Evolutionary conservation across 2,329 filamentous ascomycete genomes (phyloP).

Genomic region (Ceratocystis ficicola): DNA sequence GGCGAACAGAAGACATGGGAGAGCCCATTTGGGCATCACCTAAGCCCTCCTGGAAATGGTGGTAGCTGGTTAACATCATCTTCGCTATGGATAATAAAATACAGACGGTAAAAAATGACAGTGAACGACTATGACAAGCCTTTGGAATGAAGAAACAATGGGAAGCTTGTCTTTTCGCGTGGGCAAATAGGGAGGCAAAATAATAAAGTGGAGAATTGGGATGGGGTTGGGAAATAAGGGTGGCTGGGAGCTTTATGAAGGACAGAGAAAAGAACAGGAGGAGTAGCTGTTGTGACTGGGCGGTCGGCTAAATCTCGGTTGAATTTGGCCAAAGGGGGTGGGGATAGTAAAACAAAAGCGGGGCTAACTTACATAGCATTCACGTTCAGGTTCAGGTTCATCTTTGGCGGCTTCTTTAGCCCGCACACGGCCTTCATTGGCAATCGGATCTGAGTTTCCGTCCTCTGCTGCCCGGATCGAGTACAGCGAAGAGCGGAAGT

Average conservation of each 20-base stretch:
- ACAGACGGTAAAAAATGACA: not conserved
- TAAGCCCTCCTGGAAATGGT: conserved; percentile 63
- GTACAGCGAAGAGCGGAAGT: not conserved
- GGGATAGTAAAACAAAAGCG: not conserved
- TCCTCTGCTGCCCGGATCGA: not conserved
- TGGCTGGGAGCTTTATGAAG: conserved; percentile 13
- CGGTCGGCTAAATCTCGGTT: not conserved
- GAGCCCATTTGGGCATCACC: conserved; percentile 79
- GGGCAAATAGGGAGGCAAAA: conserved; percentile 12
- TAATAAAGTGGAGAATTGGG: not conserved
- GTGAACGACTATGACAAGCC: conserved; percentile 5
- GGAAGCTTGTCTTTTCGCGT: not conserved
- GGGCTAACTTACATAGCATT: conserved; percentile 18
- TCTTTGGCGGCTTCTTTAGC: conserved; percentile 42
- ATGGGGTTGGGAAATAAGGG: conserved; percentile 1
- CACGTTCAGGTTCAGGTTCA: not conserved
- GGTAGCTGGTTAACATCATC: conserved; percentile 22
- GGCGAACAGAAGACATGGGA: conserved; percentile 82
- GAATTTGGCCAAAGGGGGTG: not conserved
- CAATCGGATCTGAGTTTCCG: conserved; percentile 27
- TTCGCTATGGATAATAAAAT: not conserved
- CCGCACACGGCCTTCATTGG: conserved; percentile 77
- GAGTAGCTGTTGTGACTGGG: conserved; percentile 1
- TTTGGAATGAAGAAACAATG: conserved; percentile 9
- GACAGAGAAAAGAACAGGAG: not conserved